phyloP scores from a whole-genome alignment of 352 stramenopile species.

The Phytophthora ramorum region DNA sequence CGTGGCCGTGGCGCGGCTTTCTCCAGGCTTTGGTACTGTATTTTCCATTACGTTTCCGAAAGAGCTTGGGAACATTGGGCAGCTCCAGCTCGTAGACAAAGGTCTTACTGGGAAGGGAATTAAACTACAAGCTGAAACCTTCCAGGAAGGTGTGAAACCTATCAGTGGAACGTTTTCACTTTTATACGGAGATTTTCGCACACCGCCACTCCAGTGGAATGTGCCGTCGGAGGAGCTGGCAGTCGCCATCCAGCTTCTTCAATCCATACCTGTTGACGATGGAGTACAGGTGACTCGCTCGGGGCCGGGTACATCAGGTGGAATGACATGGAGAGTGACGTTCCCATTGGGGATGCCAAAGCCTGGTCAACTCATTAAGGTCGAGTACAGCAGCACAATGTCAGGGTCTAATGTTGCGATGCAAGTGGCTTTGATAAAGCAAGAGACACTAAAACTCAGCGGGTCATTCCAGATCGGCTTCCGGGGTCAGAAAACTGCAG shows the following conservation, averaged over 20 bases:
- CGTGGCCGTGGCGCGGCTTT: slow-evolving; percentile 1
- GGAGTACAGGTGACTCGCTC: slow-evolving; percentile 57
- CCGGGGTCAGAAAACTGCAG: slow-evolving; percentile 37
- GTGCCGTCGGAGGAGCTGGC: slow-evolving; percentile 87
- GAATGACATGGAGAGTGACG: slow-evolving; percentile 62
- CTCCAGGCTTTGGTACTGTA: slow-evolving; percentile 23
- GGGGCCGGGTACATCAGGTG: slow-evolving; percentile 34
- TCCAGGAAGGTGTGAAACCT: slow-evolving; percentile 45
- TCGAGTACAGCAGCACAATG: slow-evolving; percentile 41
- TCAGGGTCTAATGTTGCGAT: slow-evolving; percentile 47
- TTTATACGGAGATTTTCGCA: slow-evolving; percentile 53
- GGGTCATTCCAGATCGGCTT: slow-evolving; percentile 53
- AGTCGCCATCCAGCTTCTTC: slow-evolving; percentile 69
- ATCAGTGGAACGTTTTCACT: slow-evolving; percentile 64
- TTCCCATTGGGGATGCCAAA: slow-evolving; percentile 52
- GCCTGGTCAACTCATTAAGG: slow-evolving; percentile 38
- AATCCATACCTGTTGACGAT: slow-evolving; percentile 58
- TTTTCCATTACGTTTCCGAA: slow-evolving; percentile 39
- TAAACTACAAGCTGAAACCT: slow-evolving; percentile 26
- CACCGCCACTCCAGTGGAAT: slow-evolving; percentile 73
- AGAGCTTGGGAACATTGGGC: slow-evolving; percentile 31
- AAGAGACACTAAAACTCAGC: slow-evolving; percentile 47
- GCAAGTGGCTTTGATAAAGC: slow-evolving; percentile 33
- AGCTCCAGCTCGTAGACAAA: slow-evolving; percentile 26
- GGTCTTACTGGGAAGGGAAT: slow-evolving; percentile 35